Evolutionary conservation across 768 basidiomycete genomes (phyloP).

Genomic region (Sporobolomyces pararoseus): DNA sequence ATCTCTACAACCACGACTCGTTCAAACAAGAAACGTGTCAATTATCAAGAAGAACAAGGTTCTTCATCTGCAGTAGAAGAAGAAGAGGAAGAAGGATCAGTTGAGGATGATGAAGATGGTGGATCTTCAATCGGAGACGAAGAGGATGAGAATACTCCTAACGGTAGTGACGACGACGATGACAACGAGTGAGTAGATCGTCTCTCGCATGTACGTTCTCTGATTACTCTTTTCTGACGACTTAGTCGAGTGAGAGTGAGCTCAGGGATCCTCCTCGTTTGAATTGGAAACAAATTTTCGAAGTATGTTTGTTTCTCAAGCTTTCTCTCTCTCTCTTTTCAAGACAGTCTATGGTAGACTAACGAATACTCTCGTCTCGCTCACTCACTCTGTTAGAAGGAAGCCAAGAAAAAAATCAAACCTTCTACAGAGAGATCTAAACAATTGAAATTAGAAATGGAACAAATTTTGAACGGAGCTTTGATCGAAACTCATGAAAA

Average conservation of each 20-base stretch:
- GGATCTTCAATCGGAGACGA: conserved; percentile 9
- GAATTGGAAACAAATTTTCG: background rate
- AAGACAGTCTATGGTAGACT: too few species aligned
- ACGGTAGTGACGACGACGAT: background rate
- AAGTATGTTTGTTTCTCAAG: background rate
- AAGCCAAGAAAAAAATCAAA: background rate
- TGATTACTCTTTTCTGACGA: background rate
- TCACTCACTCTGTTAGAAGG: background rate
- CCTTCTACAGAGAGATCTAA: too few species aligned
- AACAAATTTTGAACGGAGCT: background rate
- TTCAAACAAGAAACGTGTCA: background rate
- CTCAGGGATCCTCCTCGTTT: background rate
- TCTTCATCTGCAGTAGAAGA: too few species aligned
- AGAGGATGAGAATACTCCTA: background rate
- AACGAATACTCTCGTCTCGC: too few species aligned
- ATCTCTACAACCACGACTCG: background rate
- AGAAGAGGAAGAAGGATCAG: background rate
- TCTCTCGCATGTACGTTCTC: background rate
- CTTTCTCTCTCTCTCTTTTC: background rate
- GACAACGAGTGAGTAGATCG: too few species aligned
- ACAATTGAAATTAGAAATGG: background rate
- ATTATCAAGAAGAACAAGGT: background rate
- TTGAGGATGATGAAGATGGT: background rate
- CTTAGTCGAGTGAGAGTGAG: background rate
- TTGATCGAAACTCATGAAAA: background rate